Percentiles rank a stretch among this genome's conserved stretches.
phyloP scores from a whole-genome alignment of 345 rosid genomes.

The Dipteronia dyeriana region DNA sequence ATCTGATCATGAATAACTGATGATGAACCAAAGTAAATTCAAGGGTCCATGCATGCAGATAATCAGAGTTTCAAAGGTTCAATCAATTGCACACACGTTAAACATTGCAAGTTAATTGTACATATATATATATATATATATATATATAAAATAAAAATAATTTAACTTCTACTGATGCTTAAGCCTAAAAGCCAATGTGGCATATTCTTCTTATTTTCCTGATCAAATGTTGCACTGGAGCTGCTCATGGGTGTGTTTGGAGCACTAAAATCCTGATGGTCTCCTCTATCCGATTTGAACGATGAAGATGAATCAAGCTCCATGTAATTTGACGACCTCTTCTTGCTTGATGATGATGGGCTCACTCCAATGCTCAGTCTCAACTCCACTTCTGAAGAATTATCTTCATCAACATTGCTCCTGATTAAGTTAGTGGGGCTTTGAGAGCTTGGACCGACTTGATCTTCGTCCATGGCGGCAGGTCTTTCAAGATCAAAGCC shows the following conservation, averaged over 20 bases:
- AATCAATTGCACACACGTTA: conserved; percentile 7
- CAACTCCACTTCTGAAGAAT: conserved; percentile 51
- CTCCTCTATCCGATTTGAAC: conserved; percentile 28
- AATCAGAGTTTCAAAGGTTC: conserved; percentile 6
- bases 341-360: conserved; percentile 28
- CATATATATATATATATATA: no score
- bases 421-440: conserved; percentile 11
- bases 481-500: conserved; percentile 53
- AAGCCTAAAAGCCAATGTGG: conserved; percentile 79
- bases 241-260: conserved; percentile 59
- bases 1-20: neutral
- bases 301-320: conserved; percentile 36
- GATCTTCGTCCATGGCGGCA: conserved; percentile 27
- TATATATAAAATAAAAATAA: no score
- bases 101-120: neutral
- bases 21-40: conserved; percentile 23
- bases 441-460: conserved; percentile 31
- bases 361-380: conserved; percentile 68
- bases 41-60: conserved; percentile 9
- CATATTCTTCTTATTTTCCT: conserved; percentile 43
- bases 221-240: conserved; percentile 58
- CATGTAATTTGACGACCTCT: conserved; percentile 7
- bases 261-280: conserved; percentile 41
- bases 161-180: conserved; percentile 49
- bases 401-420: conserved; percentile 40